Evolutionary conservation across 2,329 filamentous ascomycete genomes (phyloP).

Genomic region (Neofusicoccum laricinum): DNA sequence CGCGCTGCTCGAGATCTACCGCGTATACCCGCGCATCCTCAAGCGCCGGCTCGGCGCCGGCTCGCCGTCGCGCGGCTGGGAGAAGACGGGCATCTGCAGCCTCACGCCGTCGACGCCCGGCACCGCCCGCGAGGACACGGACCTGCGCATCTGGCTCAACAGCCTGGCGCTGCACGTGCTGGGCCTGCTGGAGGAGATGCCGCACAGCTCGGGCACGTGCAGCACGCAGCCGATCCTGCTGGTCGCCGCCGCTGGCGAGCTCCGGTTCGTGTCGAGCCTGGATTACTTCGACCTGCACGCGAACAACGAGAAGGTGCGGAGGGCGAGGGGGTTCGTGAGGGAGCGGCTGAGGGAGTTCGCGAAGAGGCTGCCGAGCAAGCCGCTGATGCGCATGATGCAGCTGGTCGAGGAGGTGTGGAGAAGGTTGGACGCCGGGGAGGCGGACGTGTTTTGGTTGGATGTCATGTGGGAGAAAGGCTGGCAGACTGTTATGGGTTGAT

Average conservation of each 20-base stretch:
- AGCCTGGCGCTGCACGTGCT: conserved; percentile 52
- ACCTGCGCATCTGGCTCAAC: conserved; percentile 46
- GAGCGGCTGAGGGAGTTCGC: conserved; percentile 46
- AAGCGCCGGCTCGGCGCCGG: conserved; percentile 38
- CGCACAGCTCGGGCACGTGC: conserved; percentile 52
- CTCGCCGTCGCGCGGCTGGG: conserved; percentile 1
- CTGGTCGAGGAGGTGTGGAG: conserved; percentile 54
- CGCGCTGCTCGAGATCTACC: conserved; percentile 54
- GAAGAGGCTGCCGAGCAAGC: conserved; percentile 51
- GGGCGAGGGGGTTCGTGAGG: conserved; percentile 49
- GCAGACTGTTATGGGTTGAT: conserved; percentile 54
- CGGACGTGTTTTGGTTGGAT: conserved; percentile 54
- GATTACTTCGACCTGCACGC: conserved; percentile 35
- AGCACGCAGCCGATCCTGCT: conserved; percentile 54
- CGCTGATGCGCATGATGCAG: conserved; percentile 48
- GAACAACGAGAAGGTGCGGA: conserved; percentile 43
- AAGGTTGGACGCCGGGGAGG: conserved; percentile 48
- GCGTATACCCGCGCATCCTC: conserved; percentile 52
- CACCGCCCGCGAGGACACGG: conserved; percentile 29
- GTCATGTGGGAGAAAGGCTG: conserved; percentile 56
- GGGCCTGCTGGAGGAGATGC: conserved; percentile 48
- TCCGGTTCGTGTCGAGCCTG: conserved; percentile 43
- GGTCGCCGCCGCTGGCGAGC: conserved; percentile 50
- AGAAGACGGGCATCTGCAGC: conserved; percentile 5
- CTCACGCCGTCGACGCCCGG: neutral